phyloP scores from a whole-genome alignment of 257 asterid genomes.

The Echium plantagineum region DNA sequence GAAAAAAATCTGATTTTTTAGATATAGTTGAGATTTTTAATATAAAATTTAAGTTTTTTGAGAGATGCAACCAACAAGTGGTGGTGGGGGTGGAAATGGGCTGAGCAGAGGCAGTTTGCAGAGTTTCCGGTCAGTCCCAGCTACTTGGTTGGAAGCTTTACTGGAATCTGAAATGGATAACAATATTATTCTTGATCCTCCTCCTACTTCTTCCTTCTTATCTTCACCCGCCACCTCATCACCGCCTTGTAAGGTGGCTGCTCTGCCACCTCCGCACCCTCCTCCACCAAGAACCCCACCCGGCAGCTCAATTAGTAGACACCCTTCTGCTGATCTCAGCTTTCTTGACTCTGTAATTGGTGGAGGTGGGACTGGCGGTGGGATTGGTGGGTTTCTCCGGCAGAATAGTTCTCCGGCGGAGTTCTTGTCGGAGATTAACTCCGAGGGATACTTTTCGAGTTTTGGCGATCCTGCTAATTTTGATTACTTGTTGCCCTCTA shows the following conservation, averaged over 20 bases:
- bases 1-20: too few species aligned
- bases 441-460: conserved; percentile 52
- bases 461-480: conserved; percentile 50
- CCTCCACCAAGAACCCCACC: neutral
- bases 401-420: conserved; percentile 97
- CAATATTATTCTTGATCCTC: conserved; percentile 35
- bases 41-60: too few species aligned
- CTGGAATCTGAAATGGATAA: conserved; percentile 61
- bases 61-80: conserved; percentile 59
- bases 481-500: conserved; percentile 22
- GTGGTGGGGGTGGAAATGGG: conserved; percentile 8
- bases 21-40: too few species aligned
- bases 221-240: conserved; percentile 2
- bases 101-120: conserved; percentile 43
- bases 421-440: conserved; percentile 39
- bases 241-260: conserved; percentile 13
- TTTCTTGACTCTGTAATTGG: conserved; percentile 36
- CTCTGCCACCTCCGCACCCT: conserved; percentile 3
- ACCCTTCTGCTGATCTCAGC: conserved; percentile 44
- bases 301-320: neutral
- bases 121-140: conserved; percentile 81
- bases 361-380: conserved; percentile 17
- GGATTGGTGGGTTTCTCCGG: conserved; percentile 60
- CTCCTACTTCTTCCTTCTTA: neutral
- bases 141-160: conserved; percentile 80